Evolutionary conservation across 345 rosid species (phyloP).

Genomic region (Eucalyptus cloeziana): DNA sequence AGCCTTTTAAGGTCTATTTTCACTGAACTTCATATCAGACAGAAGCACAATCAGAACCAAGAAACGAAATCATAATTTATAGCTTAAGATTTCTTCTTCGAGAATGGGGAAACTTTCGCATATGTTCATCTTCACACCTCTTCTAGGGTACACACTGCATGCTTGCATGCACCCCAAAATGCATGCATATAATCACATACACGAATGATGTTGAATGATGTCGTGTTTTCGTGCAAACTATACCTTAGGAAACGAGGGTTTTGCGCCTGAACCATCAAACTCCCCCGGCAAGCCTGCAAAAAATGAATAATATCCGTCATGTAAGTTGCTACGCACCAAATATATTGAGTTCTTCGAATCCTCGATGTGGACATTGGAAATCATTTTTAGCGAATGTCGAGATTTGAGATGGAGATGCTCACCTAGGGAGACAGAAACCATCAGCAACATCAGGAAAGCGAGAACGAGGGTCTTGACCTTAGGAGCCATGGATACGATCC

Average conservation of each 20-base stretch:
- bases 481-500: constrained; percentile 24
- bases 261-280: not conserved
- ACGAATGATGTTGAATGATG: not conserved
- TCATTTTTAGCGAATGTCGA: not conserved
- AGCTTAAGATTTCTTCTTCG: not conserved
- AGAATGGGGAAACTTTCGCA: not conserved
- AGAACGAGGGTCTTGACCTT: constrained; percentile 22
- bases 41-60: not conserved
- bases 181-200: not conserved
- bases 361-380: not conserved
- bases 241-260: not conserved
- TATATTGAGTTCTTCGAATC: not conserved
- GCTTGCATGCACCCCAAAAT: not conserved
- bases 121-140: not conserved
- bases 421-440: constrained; percentile 24
- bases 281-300: not conserved
- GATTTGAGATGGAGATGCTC: not conserved
- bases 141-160: not conserved
- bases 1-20: not conserved
- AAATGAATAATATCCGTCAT: not conserved
- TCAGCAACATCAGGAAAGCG: constrained; percentile 15
- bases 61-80: not conserved
- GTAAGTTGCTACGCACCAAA: not conserved
- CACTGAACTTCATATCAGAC: not conserved
- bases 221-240: not conserved